Percentiles rank a stretch among this genome's conserved stretches.
These are phyloP conservation scores for Naganishia onofrii DNA, from an alignment of 768 basidiomycete species.

Conservation along the genomic window DNA sequence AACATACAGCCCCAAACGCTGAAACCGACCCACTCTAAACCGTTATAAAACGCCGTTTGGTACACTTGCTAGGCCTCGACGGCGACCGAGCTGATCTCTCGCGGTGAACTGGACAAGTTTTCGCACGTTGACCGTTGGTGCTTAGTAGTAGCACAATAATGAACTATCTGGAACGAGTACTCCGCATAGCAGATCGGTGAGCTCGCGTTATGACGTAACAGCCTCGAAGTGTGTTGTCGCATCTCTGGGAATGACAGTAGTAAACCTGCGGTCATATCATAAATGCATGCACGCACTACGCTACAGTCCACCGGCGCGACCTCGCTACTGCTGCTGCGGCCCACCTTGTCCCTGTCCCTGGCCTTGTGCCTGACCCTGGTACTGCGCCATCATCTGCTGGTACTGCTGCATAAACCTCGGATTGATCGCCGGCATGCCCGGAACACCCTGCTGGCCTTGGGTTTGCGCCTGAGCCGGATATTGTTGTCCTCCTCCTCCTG, in stretches of 20 bases:
- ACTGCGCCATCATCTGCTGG: slow-evolving; percentile 21
- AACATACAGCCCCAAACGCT: no score
- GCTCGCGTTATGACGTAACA: no score
- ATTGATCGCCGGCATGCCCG: slow-evolving; percentile 25
- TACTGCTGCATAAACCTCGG: slow-evolving; percentile 26
- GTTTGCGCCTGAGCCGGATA: not conserved
- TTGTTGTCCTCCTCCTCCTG: not conserved
- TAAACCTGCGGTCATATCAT: not conserved
- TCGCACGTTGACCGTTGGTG: no score
- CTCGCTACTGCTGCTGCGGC: not conserved
- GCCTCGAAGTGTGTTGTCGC: no score
- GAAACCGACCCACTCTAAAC: no score
- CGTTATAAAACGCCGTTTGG: no score
- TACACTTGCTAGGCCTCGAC: no score
- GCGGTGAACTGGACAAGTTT: no score
- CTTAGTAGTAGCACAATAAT: no score
- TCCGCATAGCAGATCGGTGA: no score
- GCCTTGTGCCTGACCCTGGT: slow-evolving; percentile 2
- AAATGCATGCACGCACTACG: not conserved
- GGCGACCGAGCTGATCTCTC: no score
- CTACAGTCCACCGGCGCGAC: not conserved
- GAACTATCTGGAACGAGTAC: no score
- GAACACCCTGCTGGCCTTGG: not conserved
- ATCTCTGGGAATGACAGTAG: not conserved
- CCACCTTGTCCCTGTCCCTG: not conserved